Evolutionary conservation across 495 filamentous ascomycete species (phyloP).

Genomic region (Penicillium riverlandense): DNA sequence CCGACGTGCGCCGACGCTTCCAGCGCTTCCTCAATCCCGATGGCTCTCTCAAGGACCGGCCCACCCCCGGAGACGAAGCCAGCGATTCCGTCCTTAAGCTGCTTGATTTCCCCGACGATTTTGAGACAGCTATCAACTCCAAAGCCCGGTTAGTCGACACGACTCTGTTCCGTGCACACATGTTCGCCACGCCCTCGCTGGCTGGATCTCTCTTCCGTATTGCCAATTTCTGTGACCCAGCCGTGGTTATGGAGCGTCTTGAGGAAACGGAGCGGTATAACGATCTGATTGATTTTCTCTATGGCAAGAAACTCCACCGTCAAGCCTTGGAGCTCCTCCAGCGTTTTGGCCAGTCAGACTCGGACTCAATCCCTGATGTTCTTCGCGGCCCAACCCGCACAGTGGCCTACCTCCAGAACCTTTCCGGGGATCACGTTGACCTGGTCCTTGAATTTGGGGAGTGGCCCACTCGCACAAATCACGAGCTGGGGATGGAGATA

Average conservation of each 20-base stretch:
- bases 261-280: slow-evolving; percentile 84
- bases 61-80: slow-evolving; percentile 39
- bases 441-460: slow-evolving; percentile 84
- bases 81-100: slow-evolving; percentile 35
- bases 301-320: slow-evolving; percentile 88
- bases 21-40: slow-evolving; percentile 74
- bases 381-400: slow-evolving; percentile 67
- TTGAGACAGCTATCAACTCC: slow-evolving; percentile 59
- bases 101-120: slow-evolving; percentile 47
- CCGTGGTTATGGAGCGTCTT: slow-evolving; percentile 87
- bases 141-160: slow-evolving; percentile 85
- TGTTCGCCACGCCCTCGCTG: slow-evolving; percentile 78
- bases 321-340: slow-evolving; percentile 77
- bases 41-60: slow-evolving; percentile 60
- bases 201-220: slow-evolving; percentile 90
- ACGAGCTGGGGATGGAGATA: slow-evolving; percentile 84
- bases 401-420: slow-evolving; percentile 80
- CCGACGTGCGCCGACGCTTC: slow-evolving; percentile 71
- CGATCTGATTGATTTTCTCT: slow-evolving; percentile 93
- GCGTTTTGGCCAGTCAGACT: slow-evolving; percentile 71
- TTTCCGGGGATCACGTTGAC: slow-evolving; percentile 82
- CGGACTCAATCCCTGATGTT: slow-evolving; percentile 17
- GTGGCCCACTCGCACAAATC: slow-evolving; percentile 72
- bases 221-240: slow-evolving; percentile 93
- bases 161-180: slow-evolving; percentile 85